Conservation (phyloP, 2,329 filamentous ascomycete species). For the Fusarium sp. region DNA sequence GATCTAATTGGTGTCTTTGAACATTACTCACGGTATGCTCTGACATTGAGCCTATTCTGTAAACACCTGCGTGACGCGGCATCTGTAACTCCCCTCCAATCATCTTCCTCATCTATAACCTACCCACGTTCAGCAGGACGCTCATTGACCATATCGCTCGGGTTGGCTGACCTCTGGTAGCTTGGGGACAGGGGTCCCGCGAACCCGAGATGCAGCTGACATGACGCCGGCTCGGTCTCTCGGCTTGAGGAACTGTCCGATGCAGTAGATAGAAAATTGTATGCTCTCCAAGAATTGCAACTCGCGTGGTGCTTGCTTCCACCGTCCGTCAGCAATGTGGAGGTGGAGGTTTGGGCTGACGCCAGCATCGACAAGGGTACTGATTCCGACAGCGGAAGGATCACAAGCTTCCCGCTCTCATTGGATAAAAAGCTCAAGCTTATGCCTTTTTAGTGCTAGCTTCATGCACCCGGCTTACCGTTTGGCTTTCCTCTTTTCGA, state of each 20-base stretch:
- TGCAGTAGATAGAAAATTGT: not conserved
- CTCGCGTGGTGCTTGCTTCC: not conserved
- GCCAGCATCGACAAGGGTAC: not conserved
- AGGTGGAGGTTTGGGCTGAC: not conserved
- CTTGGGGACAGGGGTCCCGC: not conserved
- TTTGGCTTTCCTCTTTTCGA: not conserved
- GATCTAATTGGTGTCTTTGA: no score
- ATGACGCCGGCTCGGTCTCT: not conserved
- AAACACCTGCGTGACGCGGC: not conserved
- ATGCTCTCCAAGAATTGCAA: not conserved
- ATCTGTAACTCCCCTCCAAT: conserved; percentile 1
- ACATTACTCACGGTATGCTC: not conserved
- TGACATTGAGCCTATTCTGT: conserved; percentile 1
- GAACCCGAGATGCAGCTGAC: not conserved
- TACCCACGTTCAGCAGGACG: not conserved
- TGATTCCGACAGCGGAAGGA: not conserved
- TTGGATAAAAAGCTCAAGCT: not conserved
- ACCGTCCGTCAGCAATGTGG: not conserved
- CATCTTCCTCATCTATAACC: not conserved
- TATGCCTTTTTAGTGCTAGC: not conserved
- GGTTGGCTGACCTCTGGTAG: not conserved
- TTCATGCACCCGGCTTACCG: conserved; percentile 2
- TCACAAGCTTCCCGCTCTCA: not conserved
- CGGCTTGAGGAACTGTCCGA: fast-evolving
- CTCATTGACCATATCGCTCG: not conserved